Base-by-base conservation (phyloP, 2,329 filamentous ascomycete species). In the Cladosporium velox region DNA sequence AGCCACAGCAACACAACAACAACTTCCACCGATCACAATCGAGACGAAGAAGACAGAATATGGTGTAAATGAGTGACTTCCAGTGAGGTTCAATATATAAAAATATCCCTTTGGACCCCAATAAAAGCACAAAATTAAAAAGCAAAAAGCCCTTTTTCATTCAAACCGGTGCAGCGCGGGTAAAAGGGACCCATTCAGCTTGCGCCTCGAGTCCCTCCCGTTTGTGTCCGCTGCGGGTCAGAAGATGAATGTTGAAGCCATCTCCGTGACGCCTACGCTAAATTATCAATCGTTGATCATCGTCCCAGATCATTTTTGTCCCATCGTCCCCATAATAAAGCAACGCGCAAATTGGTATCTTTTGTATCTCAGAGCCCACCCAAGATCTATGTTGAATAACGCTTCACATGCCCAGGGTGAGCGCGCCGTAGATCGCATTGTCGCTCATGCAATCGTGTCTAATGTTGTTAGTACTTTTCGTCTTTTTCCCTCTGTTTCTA, bases 211-310 rank as follows among this genome's bases (percentile, higher is more conserved):
- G 14, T 34, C 63, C 52, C 35, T 49, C 24, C 34, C 26, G n/a
- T 34, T 44, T 38, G 52, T 65, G 34, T 38, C 41, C 54, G 61
- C 52, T 57, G 63, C 63, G 55, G 52, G 44, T 58, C 63, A 65
- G 59, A 58, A 67, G 65, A 66, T 66, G 68, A 70, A 67, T 72
- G 69, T 71, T 71, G 70, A 71, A 72, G 64, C 66, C 68, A 67
- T 67, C 68, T 66, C 68, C 67, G 64, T 59, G 68, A 72, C 70
- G 70, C 70, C 70, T 64, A 69, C 70, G 70, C 70, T 72, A 71
- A 72, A 69, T 57, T 65, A 52, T 44, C 44, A 66, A 66, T 52
- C 38, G 65, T 58, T 65, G 41, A 35, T 67, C 51, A 34, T 66
- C 26, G 65, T 67, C 30, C 32, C 34, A 44, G 24, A 41, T 14